These are phyloP conservation scores for Cenchrus americanus DNA, from an alignment of 176 grass and related monocot species.

Conservation along the genomic window DNA sequence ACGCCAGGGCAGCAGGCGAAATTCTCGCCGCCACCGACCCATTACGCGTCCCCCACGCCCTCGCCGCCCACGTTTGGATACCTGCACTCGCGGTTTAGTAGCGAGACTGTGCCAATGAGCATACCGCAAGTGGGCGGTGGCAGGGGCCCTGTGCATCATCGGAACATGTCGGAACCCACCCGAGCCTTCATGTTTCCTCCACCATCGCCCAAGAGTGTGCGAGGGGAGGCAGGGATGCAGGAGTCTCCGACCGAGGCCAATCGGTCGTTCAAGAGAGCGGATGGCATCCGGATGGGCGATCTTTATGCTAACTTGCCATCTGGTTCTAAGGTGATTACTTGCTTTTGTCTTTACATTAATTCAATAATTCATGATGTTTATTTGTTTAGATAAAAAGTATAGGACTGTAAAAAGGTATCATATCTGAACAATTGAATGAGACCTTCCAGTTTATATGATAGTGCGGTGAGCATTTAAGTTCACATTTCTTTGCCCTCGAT, in stretches of 20 bases:
- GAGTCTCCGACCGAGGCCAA: constrained; percentile 63
- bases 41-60: constrained; percentile 73
- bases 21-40: constrained; percentile 61
- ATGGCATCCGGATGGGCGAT: constrained; percentile 56
- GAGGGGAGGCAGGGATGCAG: constrained; percentile 49
- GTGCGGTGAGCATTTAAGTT: neutral
- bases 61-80: constrained; percentile 80
- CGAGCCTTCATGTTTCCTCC: constrained; percentile 77
- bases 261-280: constrained; percentile 57
- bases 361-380: neutral
- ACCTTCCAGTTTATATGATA: constrained; percentile 20
- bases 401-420: neutral
- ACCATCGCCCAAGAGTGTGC: constrained; percentile 58
- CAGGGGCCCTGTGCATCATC: constrained; percentile 49
- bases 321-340: constrained; percentile 74
- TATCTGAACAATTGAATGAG: constrained; percentile 13
- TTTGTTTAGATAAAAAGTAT: neutral
- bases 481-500: neutral
- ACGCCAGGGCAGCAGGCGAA: constrained; percentile 52
- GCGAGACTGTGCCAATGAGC: constrained; percentile 70
- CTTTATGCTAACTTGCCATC: constrained; percentile 66
- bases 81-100: constrained; percentile 64
- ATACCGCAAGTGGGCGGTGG: constrained; percentile 57
- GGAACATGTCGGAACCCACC: constrained; percentile 75
- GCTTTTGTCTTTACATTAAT: neutral